Evolutionary conservation across 345 rosid genomes (phyloP), one percentile per base, ranked within the genome.

Genomic region (Trapa incisa): DNA sequence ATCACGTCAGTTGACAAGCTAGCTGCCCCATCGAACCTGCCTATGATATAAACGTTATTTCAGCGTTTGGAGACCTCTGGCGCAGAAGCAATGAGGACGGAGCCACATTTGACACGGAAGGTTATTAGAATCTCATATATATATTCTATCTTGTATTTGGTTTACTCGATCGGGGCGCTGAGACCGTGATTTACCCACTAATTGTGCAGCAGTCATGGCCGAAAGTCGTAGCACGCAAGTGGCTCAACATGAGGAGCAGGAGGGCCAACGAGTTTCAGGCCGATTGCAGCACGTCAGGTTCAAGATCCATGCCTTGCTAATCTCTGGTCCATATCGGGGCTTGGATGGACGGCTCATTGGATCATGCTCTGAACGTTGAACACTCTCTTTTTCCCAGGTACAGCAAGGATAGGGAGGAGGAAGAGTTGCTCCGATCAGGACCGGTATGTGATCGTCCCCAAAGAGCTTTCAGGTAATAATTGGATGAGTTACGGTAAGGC

Each of bases 391-490:
- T 9, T 71, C 39, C 63, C 8, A 0, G 41, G 47, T 50, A 41
- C 64, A 66, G 58, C 52, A 8, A 72, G 66, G 56, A 68, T 67
- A 15, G 83, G 78, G 68, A 81, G 88, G 78, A 84, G 95, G 63
- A 89, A 81, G 78, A 89, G 92, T 67, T 83, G 92, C 67, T 86
- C 96, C 17, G 94, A 87, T 61, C 79, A 76, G 38, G 87, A 83
- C 64, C 76, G 70, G 60, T 80, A 68, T 67, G 82, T 74, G 64
- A 11, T 80, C 67, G 82, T 80, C 57, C 92, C 86, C 16, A 83
- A 83, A 47, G 78, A 22, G 29, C 29, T 22, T 22, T 22, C 29
- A 22, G 29, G 29, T 12, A 47, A 39, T 39, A 39, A 39, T 39
- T 3, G 42, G 42, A 39, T 39, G 29, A 22, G 29, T 22, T 22